Conservation (phyloP, 2,329 filamentous ascomycete genomes). For the Cucurbitaria berberidis region DNA sequence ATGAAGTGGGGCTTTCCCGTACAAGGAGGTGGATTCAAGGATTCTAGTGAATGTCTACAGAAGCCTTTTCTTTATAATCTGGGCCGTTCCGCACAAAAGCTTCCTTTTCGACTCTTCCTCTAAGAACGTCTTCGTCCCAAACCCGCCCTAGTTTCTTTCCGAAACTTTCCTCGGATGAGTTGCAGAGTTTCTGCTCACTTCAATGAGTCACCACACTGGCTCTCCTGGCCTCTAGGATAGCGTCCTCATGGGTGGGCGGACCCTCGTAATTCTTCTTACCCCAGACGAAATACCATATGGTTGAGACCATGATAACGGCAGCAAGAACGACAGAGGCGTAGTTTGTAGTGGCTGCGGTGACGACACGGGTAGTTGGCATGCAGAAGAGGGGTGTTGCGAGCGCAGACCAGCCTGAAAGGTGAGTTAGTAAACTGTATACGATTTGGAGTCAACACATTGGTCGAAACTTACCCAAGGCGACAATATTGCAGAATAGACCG, state of each 20-base stretch:
- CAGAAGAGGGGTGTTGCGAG: slow-evolving; percentile 77
- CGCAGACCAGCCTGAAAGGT: slow-evolving; percentile 61
- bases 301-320: slow-evolving; percentile 66
- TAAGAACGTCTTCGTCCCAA: neutral
- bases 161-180: neutral
- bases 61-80: neutral
- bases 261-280: slow-evolving; percentile 72
- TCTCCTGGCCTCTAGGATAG: slow-evolving; percentile 39
- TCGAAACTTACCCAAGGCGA: slow-evolving; percentile 66
- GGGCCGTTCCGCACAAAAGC: neutral
- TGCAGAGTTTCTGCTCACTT: neutral
- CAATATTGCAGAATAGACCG: slow-evolving; percentile 66
- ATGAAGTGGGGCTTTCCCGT: neutral
- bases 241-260: slow-evolving; percentile 54
- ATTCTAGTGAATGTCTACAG: neutral
- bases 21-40: neutral
- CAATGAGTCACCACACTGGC: slow-evolving; percentile 37
- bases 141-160: neutral
- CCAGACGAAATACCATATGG: slow-evolving; percentile 72
- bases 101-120: neutral
- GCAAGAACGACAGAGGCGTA: slow-evolving; percentile 78
- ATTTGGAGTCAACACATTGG: neutral
- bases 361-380: slow-evolving; percentile 70
- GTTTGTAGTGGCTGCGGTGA: slow-evolving; percentile 68
- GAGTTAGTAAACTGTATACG: slow-evolving; percentile 2